phyloP scores from a whole-genome alignment of 371 early-diverging fungal species.

The Lichtheimia hyalospora region DNA sequence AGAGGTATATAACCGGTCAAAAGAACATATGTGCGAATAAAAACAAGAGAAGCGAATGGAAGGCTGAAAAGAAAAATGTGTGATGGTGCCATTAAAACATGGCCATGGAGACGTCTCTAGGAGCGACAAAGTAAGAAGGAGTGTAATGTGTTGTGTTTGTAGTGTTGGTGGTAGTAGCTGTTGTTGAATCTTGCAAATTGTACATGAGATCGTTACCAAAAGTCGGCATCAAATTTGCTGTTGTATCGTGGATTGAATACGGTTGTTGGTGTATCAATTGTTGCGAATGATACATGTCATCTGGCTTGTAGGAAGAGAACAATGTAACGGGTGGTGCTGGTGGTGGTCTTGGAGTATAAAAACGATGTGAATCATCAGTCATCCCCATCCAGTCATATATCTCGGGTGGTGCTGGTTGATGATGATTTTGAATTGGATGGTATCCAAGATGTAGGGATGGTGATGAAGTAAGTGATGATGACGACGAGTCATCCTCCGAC shows the following conservation, averaged over 20 bases:
- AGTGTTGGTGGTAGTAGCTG: not conserved
- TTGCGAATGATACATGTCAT: slow-evolving; percentile 6
- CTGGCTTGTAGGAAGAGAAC: slow-evolving; percentile 31
- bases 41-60: slow-evolving; percentile 5
- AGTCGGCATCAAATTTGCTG: not conserved
- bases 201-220: not conserved
- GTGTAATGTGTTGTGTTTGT: not conserved
- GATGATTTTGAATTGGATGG: not conserved
- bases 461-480: slow-evolving; percentile 32
- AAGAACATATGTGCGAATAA: not conserved
- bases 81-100: slow-evolving; percentile 6
- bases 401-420: not conserved
- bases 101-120: slow-evolving; percentile 16
- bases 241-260: not conserved
- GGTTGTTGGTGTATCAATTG: slow-evolving; percentile 1
- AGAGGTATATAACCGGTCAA: not conserved
- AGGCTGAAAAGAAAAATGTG: slow-evolving; percentile 8
- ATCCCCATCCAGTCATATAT: slow-evolving; percentile 3
- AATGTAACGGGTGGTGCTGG: slow-evolving; percentile 30
- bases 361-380: not conserved
- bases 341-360: slow-evolving; percentile 11
- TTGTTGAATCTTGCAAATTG: not conserved
- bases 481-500: slow-evolving; percentile 24
- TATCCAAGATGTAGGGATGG: slow-evolving; percentile 14
- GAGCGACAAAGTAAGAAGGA: slow-evolving; percentile 13